phyloP scores from a whole-genome alignment of 768 basidiomycete genomes.

The Lactarius indigo region DNA sequence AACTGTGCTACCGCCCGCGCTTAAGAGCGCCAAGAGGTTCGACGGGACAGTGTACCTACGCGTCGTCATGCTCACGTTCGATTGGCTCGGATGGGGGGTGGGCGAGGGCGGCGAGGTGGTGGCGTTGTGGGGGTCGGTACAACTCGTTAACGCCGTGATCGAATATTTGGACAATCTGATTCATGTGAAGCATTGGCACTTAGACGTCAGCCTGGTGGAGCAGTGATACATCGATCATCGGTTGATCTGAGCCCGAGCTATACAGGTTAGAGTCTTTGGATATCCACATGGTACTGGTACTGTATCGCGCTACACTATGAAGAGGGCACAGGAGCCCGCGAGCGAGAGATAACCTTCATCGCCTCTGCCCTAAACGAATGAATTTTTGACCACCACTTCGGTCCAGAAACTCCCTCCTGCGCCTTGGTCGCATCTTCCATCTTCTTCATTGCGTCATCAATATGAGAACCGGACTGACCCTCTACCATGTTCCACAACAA shows the following conservation, averaged over 20 bases:
- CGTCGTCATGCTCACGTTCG: constrained; percentile 49
- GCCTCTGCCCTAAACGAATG: neutral
- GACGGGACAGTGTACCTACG: constrained; percentile 65
- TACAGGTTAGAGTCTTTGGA: no score
- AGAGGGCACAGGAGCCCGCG: neutral
- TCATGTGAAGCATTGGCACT: neutral
- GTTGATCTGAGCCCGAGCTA: no score
- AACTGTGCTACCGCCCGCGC: constrained; percentile 17
- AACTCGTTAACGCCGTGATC: neutral
- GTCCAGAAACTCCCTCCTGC: neutral
- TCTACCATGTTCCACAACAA: constrained; percentile 1
- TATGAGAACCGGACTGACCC: neutral
- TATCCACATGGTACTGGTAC: neutral
- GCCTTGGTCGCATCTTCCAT: neutral
- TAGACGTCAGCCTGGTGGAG: no score
- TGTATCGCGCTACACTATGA: neutral
- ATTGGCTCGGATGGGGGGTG: constrained; percentile 26
- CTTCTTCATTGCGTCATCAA: neutral
- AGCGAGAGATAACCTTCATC: neutral
- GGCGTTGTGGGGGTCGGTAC: neutral
- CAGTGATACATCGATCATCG: no score
- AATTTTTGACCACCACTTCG: neutral
- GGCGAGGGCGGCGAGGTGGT: neutral
- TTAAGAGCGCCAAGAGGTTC: constrained; percentile 48
- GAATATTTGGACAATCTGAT: neutral